These are phyloP conservation scores for Excoecaria agallocha DNA, from an alignment of 345 rosid species.

Conservation along the genomic window DNA sequence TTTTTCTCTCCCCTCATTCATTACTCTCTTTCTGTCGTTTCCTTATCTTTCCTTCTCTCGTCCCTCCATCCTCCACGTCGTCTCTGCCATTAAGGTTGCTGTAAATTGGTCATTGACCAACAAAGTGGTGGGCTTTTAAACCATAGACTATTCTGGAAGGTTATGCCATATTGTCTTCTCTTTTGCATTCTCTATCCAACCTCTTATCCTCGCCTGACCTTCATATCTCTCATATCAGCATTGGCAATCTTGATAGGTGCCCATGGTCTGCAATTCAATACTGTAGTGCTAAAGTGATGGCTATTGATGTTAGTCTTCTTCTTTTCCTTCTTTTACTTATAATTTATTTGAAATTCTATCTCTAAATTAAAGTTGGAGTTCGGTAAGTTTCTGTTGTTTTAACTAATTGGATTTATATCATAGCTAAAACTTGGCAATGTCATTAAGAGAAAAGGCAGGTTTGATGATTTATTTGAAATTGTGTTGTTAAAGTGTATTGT, in stretches of 20 bases:
- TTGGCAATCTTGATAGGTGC: conserved; percentile 20
- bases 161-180: not conserved
- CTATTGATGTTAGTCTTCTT: conserved; percentile 56
- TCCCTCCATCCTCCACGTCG: no score
- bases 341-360: not conserved
- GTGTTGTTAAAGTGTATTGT: not conserved
- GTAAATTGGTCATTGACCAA: no score
- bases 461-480: not conserved
- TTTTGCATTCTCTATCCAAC: conserved; percentile 17
- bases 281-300: conserved; percentile 73
- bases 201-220: conserved; percentile 17
- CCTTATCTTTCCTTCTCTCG: no score
- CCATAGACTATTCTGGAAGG: no score
- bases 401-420: conserved; percentile 6
- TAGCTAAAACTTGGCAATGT: conserved; percentile 86
- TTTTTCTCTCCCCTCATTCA: no score
- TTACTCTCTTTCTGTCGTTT: no score
- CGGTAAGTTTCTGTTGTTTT: not conserved
- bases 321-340: not conserved
- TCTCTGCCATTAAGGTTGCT: no score
- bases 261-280: conserved; percentile 61
- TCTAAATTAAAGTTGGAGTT: not conserved
- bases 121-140: no score
- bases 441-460: conserved; percentile 73
- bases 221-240: conserved; percentile 4